These are phyloP conservation scores for Aureococcus anophagefferens DNA, from an alignment of 108 stramenopile species.

Conservation along the genomic window DNA sequence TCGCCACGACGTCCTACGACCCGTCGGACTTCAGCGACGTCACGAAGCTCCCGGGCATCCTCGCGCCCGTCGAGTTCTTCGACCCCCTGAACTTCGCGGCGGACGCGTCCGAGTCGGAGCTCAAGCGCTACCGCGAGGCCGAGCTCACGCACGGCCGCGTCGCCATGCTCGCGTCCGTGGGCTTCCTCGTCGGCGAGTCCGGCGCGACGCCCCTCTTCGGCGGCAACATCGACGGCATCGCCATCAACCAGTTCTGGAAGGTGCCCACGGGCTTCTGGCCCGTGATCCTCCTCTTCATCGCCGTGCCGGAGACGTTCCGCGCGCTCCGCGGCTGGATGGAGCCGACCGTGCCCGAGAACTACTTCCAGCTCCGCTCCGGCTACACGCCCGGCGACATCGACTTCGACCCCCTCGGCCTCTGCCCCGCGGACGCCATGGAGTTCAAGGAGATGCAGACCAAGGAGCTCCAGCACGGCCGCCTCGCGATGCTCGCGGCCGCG, in stretches of 20 bases:
- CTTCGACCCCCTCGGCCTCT: conserved; percentile 71
- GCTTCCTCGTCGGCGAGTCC: conserved; percentile 18
- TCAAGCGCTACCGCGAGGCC: conserved; percentile 58
- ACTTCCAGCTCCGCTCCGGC: conserved; percentile 46
- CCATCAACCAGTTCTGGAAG: conserved; percentile 62
- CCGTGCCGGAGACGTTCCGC: conserved; percentile 45
- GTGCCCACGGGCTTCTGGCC: conserved; percentile 35
- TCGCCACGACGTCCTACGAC: no score
- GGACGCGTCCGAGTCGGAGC: conserved; percentile 36
- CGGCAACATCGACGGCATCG: conserved; percentile 51
- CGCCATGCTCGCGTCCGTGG: conserved; percentile 53
- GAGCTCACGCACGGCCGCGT: conserved; percentile 59
- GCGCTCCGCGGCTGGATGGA: conserved; percentile 61
- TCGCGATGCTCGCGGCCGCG: conserved; percentile 66
- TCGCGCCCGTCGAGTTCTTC: conserved; percentile 50
- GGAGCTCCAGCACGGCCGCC: conserved; percentile 74
- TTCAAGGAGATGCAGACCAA: conserved; percentile 59
- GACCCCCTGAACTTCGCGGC: conserved; percentile 63
- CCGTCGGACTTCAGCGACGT: neutral
- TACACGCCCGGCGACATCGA: conserved; percentile 75
- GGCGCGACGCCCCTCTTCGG: conserved; percentile 48
- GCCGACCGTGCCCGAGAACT: conserved; percentile 34
- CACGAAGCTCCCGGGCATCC: conserved; percentile 36
- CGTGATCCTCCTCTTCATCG: conserved; percentile 42
- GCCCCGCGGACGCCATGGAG: conserved; percentile 48